phyloP scores from a whole-genome alignment of 305 asterid species.

The Plantago lanceolata region DNA sequence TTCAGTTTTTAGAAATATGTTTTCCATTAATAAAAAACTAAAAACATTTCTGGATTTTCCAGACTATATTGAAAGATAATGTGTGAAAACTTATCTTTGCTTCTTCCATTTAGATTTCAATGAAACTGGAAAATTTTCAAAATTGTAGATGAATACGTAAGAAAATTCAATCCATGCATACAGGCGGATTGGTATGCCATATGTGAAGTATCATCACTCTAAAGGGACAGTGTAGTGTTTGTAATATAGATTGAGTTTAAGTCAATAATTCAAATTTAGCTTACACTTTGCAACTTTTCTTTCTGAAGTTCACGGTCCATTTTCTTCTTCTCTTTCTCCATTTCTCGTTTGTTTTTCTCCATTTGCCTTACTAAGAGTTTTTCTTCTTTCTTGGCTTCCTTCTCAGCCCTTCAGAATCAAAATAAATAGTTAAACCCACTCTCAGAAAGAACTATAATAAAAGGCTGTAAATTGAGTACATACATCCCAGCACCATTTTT shows the following conservation, averaged over 20 bases:
- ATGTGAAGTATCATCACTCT: background rate
- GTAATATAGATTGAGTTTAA: background rate
- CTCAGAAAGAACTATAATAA: slow-evolving; percentile 18
- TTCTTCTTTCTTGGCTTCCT: slow-evolving; percentile 56
- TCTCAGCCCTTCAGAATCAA: slow-evolving; percentile 64
- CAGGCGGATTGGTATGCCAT: background rate
- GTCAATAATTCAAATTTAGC: slow-evolving; percentile 9
- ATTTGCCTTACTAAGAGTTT: slow-evolving; percentile 57
- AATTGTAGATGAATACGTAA: background rate
- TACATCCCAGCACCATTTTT: slow-evolving; percentile 62
- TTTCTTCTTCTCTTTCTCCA: slow-evolving; percentile 72
- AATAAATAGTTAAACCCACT: slow-evolving; percentile 21
- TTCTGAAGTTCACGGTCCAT: slow-evolving; percentile 63
- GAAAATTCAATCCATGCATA: background rate
- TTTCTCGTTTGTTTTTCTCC: slow-evolving; percentile 71
- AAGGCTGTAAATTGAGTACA: slow-evolving; percentile 27
- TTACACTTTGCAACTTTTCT: slow-evolving; percentile 72
- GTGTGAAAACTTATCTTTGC: too few relatives aligned
- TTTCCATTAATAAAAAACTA: background rate
- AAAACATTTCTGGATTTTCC: background rate
- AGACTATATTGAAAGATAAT: too few relatives aligned
- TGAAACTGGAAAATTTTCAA: background rate
- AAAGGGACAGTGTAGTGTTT: background rate
- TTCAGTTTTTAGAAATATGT: background rate
- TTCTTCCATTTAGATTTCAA: background rate